Evolutionary conservation across 2,329 filamentous ascomycete genomes (phyloP).

Genomic region (Claviceps humidiphila): DNA sequence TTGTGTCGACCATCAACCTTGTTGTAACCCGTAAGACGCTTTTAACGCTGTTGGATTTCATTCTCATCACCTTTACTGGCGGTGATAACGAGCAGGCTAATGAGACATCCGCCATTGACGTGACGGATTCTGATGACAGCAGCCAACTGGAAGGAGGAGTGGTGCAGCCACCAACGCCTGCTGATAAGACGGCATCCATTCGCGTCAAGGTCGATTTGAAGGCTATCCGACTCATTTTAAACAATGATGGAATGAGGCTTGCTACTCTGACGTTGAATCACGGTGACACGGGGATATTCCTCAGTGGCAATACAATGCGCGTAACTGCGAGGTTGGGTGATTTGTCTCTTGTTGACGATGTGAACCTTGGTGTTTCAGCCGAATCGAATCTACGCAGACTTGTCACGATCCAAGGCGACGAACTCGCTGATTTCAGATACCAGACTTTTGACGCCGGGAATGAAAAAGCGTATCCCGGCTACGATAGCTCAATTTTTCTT

Average conservation of each 20-base stretch:
- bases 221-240: conserved; percentile 85
- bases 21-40: conserved; percentile 89
- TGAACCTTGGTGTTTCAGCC: conserved; percentile 77
- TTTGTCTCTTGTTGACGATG: conserved; percentile 78
- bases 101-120: conserved; percentile 17
- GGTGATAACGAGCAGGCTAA: conserved; percentile 32
- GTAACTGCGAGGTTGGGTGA: conserved; percentile 79
- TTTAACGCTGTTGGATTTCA: conserved; percentile 84
- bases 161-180: conserved; percentile 21
- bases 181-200: conserved; percentile 53
- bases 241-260: conserved; percentile 91
- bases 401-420: conserved; percentile 88
- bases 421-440: conserved; percentile 93
- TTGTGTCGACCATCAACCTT: conserved; percentile 89
- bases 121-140: conserved; percentile 17
- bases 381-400: conserved; percentile 73
- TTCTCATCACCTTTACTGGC: conserved; percentile 77
- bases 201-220: conserved; percentile 88
- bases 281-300: conserved; percentile 79
- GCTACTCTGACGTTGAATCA: conserved; percentile 88
- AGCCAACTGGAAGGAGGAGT: conserved; percentile 23
- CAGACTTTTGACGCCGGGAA: conserved; percentile 78
- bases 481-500: conserved; percentile 82
- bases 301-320: conserved; percentile 75
- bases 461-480: conserved; percentile 68